Conservation (phyloP, 768 basidiomycete genomes). For the Amanita fuliginea region DNA sequence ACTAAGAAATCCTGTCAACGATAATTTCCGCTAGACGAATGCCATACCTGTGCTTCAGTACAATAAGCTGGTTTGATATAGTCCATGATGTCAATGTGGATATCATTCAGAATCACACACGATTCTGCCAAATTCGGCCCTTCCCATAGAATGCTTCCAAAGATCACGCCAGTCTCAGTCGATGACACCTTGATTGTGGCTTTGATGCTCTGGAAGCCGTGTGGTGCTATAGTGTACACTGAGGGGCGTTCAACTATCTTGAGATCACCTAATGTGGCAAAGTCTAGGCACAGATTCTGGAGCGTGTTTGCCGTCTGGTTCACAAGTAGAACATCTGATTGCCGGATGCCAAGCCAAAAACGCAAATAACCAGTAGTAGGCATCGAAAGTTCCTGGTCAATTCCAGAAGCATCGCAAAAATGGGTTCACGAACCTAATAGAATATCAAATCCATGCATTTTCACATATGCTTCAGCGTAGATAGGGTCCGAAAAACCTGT, state of each 20-base stretch:
- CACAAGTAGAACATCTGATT: conserved; percentile 83
- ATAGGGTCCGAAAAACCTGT: conserved; percentile 95
- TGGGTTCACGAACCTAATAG: conserved; percentile 52
- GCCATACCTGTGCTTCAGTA: conserved; percentile 78
- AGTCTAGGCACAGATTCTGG: conserved; percentile 94
- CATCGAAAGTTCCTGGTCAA: background rate
- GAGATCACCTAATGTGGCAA: conserved; percentile 93
- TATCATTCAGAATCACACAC: conserved; percentile 92
- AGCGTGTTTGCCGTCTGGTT: conserved; percentile 92
- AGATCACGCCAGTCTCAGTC: conserved; percentile 97
- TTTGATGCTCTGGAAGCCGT: conserved; percentile 97
- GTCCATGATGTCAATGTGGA: conserved; percentile 98
- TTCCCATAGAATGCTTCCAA: conserved; percentile 96
- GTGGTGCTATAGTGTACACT: conserved; percentile 87
- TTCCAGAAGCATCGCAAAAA: background rate
- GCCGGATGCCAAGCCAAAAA: background rate
- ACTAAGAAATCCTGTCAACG: conserved; percentile 31
- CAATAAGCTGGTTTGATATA: conserved; percentile 96
- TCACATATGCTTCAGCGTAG: conserved; percentile 96
- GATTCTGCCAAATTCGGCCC: conserved; percentile 79
- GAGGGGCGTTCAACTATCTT: conserved; percentile 95
- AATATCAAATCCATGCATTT: conserved; percentile 97
- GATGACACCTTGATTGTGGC: conserved; percentile 98
- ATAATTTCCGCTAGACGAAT: background rate
- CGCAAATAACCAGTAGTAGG: background rate